These are phyloP conservation scores for Gossypium bickii DNA, from an alignment of 345 rosid species.

Conservation along the genomic window DNA sequence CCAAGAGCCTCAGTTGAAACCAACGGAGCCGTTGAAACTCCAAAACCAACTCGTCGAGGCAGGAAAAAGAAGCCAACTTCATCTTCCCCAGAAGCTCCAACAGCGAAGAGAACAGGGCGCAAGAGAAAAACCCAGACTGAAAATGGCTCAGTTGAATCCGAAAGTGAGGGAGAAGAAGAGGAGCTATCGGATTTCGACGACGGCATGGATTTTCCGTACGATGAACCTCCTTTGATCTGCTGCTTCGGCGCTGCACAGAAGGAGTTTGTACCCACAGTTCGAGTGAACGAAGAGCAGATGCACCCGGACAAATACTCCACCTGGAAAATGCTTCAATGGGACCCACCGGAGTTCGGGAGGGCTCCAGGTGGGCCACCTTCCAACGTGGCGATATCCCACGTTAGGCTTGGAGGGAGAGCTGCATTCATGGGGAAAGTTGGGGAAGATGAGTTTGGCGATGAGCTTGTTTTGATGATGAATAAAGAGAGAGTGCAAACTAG, in stretches of 20 bases:
- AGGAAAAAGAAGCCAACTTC: constrained; percentile 45
- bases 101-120: constrained; percentile 25
- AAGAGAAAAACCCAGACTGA: constrained; percentile 20
- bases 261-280: constrained; percentile 80
- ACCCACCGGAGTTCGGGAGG: constrained; percentile 81
- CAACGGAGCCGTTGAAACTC: constrained; percentile 42
- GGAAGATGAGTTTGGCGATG: constrained; percentile 61
- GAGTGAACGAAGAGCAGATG: constrained; percentile 71
- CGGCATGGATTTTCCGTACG: constrained; percentile 65
- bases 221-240: constrained; percentile 77
- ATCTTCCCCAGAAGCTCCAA: constrained; percentile 20
- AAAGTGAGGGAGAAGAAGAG: constrained; percentile 13
- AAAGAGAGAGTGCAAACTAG: constrained; percentile 85
- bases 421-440: constrained; percentile 95
- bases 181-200: constrained; percentile 59
- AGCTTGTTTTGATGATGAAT: constrained; percentile 74
- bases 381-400: constrained; percentile 83
- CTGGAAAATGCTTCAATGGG: constrained; percentile 97
- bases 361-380: constrained; percentile 87
- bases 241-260: constrained; percentile 81
- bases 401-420: constrained; percentile 83
- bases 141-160: constrained; percentile 20
- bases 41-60: constrained; percentile 58
- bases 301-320: constrained; percentile 82
- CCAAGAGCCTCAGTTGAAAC: constrained; percentile 33